A percentile compares a stretch with the other conserved stretches of the same genome.
Evolutionary conservation across 805 yeast genomes (phyloP).

Genomic region (Maudiozyma pseudohumilis): DNA sequence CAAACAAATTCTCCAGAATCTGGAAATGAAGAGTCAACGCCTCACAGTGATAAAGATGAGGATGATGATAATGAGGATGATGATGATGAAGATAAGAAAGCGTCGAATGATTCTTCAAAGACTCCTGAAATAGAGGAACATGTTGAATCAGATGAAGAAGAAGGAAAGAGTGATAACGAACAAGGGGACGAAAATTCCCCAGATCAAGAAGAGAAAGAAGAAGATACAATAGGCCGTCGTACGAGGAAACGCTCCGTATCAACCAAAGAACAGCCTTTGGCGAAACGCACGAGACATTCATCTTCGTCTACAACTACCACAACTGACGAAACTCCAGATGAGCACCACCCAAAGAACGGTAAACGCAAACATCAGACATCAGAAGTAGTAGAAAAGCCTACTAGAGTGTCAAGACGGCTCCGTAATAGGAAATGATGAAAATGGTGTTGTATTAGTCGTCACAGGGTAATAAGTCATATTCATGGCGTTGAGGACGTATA

Average conservation of each 20-base stretch:
- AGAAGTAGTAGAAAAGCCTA: constrained; percentile 1
- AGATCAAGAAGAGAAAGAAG: neutral
- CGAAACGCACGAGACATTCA: constrained; percentile 20
- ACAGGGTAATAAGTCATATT: too few relatives aligned
- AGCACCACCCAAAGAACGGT: constrained; percentile 16
- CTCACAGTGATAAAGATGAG: neutral
- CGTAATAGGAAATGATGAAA: constrained; percentile 19
- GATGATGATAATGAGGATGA: neutral
- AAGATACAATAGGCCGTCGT: constrained; percentile 6
- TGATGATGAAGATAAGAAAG: neutral
- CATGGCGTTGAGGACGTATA: too few relatives aligned
- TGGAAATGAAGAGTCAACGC: constrained; percentile 2
- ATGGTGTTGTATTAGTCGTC: too few relatives aligned
- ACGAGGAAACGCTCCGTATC: neutral
- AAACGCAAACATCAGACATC: constrained; percentile 6
- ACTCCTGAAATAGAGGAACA: neutral
- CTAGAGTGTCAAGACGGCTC: constrained; percentile 24
- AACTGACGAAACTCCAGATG: constrained; percentile 1
- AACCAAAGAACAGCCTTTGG: constrained; percentile 11
- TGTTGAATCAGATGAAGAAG: neutral
- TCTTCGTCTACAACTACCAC: constrained; percentile 5
- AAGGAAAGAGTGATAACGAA: constrained; percentile 1
- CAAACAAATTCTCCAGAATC: too few relatives aligned
- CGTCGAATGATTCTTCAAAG: neutral
- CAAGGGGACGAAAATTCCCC: neutral